Base-by-base conservation (phyloP, 228 moss, liverwort and hornwort species). In the Sphagnum magellanicum region DNA sequence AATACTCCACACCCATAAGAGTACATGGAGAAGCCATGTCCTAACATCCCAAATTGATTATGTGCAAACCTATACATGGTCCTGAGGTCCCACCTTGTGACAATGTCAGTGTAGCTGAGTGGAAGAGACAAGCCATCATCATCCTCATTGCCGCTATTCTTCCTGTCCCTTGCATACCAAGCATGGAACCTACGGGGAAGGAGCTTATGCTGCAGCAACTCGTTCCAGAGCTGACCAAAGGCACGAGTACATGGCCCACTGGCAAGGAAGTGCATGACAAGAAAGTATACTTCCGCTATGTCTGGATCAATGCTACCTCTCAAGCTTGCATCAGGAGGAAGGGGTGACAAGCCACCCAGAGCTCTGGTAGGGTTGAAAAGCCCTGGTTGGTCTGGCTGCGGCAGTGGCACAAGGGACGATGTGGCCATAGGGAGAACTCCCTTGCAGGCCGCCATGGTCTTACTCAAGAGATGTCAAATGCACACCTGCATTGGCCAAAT, bases 201-300 rank as follows among this genome's bases (percentile, higher is more conserved):
- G 70, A 98, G 94, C 75, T 89, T 90, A 65, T 98, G 75, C 68
- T 86, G 90, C 79, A 86, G 74, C 65, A 98, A 81, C 73, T 98
- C 98, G 68, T 88, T 89, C 80, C 87, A 94, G 59, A 98, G 89
- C 74, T 90, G 90, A 58, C 76, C 83, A 66, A 92, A 90, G 50
- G 98, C 92, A 63, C 90, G 84, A 55, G 82, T 82, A 68, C 98
- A 98, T n/a, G 98, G 98, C 15, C 98, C 90, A 48, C 76, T 70
- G 50, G 94, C 83, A 67, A 98, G 86, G 65, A 92, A 98, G 74
- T 90, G 98, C 98, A 98, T 90, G 48, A 98, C 77, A 78, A 98
- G 73, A 71, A 98, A 98, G 68, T 98, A 98, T 32, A 98, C 81
- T 69, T 98, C 98, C 65, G 93, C 78, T 68, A 89, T 63, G 73